phyloP scores from a whole-genome alignment of 2,329 filamentous ascomycete genomes.

The Phaeophleospora eucalypticola region DNA sequence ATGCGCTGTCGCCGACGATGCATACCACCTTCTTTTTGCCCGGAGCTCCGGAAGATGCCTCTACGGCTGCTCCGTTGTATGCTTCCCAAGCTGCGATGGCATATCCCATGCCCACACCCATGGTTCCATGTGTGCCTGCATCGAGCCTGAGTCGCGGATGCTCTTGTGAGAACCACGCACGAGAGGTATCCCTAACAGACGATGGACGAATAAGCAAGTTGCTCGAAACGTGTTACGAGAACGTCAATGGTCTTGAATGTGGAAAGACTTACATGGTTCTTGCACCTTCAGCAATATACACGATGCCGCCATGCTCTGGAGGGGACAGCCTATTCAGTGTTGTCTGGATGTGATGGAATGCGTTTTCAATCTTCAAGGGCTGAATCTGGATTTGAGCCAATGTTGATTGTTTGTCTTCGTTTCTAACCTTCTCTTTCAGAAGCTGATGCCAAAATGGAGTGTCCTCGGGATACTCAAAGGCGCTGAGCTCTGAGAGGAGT shows the following conservation, averaged over 20 bases:
- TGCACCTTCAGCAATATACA: constrained; percentile 56
- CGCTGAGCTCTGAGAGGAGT: constrained; percentile 39
- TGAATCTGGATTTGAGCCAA: constrained; percentile 39
- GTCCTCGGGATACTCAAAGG: constrained; percentile 42
- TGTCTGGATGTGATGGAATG: constrained; percentile 51
- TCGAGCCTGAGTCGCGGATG: constrained; percentile 54
- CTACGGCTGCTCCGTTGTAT: constrained; percentile 47
- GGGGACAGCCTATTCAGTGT: constrained; percentile 46
- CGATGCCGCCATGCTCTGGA: constrained; percentile 44
- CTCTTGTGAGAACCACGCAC: constrained; percentile 51
- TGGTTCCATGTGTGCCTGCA: constrained; percentile 56
- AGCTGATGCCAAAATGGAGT: constrained; percentile 35
- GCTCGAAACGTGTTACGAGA: too few relatives aligned
- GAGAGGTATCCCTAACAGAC: constrained; percentile 58
- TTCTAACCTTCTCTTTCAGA: constrained; percentile 40
- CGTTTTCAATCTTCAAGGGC: constrained; percentile 49
- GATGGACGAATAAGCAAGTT: too few relatives aligned
- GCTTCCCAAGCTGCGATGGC: constrained; percentile 56
- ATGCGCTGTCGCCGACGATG: constrained; percentile 54
- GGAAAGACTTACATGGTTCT: too few relatives aligned
- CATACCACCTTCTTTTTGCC: constrained; percentile 50
- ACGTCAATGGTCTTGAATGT: too few relatives aligned
- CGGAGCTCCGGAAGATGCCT: constrained; percentile 30
- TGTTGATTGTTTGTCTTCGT: constrained; percentile 44
- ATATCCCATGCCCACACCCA: constrained; percentile 57